Evolutionary conservation across 2,329 filamentous ascomycete species (phyloP).

Genomic region (Cladophialophora immunda): DNA sequence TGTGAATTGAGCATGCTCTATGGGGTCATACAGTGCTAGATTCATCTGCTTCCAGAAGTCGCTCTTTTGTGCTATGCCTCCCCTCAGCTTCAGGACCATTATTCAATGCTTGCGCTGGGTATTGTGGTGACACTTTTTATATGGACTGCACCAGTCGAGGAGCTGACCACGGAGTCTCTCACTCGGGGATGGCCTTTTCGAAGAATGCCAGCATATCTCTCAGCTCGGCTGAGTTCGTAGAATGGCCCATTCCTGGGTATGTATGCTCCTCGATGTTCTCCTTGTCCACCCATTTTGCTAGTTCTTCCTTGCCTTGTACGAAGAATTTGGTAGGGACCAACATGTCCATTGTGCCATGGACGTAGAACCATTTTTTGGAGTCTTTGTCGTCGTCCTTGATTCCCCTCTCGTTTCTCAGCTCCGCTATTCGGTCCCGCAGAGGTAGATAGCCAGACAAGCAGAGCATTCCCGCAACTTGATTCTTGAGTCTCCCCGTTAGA

Average conservation of each 20-base stretch:
- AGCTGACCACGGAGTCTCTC: background rate
- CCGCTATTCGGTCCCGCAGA: conserved; percentile 49
- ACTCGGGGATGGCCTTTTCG: conserved; percentile 35
- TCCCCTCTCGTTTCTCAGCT: conserved; percentile 49
- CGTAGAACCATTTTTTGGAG: conserved; percentile 56
- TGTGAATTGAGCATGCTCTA: background rate
- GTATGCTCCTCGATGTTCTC: conserved; percentile 49
- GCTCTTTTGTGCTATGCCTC: background rate
- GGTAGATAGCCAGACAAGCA: conserved; percentile 60
- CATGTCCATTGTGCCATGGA: conserved; percentile 57
- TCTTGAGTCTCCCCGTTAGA: conserved; percentile 47
- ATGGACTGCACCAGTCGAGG: background rate
- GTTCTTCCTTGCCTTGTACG: conserved; percentile 50
- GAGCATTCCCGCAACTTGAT: conserved; percentile 50
- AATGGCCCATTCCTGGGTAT: conserved; percentile 60
- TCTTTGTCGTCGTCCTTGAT: conserved; percentile 41
- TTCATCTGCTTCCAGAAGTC: background rate
- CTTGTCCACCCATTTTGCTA: conserved; percentile 48
- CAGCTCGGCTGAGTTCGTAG: conserved; percentile 53
- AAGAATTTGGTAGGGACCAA: conserved; percentile 58
- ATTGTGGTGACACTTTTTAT: background rate
- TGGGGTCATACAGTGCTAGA: background rate
- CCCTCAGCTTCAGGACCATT: background rate
- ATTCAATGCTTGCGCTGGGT: background rate
- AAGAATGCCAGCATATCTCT: conserved; percentile 52